phyloP scores from a whole-genome alignment of 495 filamentous ascomycete species.

The Annulohypoxylon stygium region DNA sequence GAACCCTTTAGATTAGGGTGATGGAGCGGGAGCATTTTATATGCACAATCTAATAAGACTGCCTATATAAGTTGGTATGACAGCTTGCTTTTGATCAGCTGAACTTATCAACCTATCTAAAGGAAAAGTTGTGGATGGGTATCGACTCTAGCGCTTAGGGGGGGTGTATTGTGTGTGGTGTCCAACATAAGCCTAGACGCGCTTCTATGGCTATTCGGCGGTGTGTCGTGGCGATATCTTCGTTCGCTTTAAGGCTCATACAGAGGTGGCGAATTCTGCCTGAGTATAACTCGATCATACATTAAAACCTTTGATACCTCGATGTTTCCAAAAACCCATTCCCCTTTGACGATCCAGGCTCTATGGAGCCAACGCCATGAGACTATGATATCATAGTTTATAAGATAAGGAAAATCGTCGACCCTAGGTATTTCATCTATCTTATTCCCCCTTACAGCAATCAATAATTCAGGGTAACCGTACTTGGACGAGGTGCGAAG shows the following conservation, averaged over 20 bases:
- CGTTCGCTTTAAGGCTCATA: not conserved
- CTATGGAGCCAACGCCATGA: not conserved
- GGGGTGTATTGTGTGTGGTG: not conserved
- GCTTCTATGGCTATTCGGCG: not conserved
- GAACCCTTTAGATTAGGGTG: not conserved
- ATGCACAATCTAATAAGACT: too few relatives aligned
- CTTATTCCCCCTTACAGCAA: not conserved
- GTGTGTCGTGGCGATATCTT: constrained; percentile 11
- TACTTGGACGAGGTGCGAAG: not conserved
- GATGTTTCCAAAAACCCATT: not conserved
- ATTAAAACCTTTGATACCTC: not conserved
- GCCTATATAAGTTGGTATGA: too few relatives aligned
- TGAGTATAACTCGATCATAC: not conserved
- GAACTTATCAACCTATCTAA: not conserved
- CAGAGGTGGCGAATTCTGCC: not conserved
- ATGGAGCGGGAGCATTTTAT: too few relatives aligned
- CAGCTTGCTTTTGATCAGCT: not conserved
- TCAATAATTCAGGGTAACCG: not conserved
- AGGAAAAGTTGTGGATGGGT: constrained; percentile 2
- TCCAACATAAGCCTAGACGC: not conserved
- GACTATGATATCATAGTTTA: not conserved
- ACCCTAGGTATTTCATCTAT: too few relatives aligned
- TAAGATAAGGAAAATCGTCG: not conserved
- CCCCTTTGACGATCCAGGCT: not conserved
- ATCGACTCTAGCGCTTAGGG: not conserved